phyloP scores from a whole-genome alignment of 352 stramenopile genomes.

The Phytophthora sojae region DNA sequence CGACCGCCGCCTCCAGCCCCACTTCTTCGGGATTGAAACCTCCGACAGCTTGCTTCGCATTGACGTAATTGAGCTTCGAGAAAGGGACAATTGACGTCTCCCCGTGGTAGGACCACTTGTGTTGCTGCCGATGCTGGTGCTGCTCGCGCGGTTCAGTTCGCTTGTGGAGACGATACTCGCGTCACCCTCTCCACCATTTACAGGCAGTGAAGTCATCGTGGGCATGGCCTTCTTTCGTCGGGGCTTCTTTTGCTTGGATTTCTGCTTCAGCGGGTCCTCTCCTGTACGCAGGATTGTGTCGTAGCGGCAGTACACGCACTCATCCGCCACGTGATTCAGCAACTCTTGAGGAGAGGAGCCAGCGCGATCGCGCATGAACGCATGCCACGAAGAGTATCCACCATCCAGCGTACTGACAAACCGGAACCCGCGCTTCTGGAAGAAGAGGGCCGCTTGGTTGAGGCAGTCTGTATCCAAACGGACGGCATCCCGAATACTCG shows the following conservation, averaged over 20 bases:
- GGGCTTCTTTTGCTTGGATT: constrained; percentile 45
- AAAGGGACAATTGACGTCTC: constrained; percentile 59
- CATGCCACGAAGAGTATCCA: constrained; percentile 84
- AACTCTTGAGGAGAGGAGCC: constrained; percentile 68
- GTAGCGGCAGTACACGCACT: constrained; percentile 85
- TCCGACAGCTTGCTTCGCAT: constrained; percentile 69
- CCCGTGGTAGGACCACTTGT: constrained; percentile 14
- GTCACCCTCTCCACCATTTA: constrained; percentile 78
- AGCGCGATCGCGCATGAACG: constrained; percentile 79
- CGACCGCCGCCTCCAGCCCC: constrained; percentile 56
- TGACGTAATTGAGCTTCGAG: constrained; percentile 57
- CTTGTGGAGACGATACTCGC: constrained; percentile 76
- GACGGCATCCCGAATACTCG: constrained; percentile 78
- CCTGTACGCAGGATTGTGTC: constrained; percentile 77
- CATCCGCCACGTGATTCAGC: constrained; percentile 66
- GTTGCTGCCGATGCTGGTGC: constrained; percentile 30
- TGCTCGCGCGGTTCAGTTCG: constrained; percentile 38
- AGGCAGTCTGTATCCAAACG: constrained; percentile 71
- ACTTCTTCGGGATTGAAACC: constrained; percentile 77
- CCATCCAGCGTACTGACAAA: constrained; percentile 82
- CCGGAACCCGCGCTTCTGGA: constrained; percentile 86
- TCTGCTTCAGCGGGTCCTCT: constrained; percentile 69
- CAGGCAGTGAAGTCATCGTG: constrained; percentile 70
- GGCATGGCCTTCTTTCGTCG: constrained; percentile 80
- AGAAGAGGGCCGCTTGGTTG: constrained; percentile 82